A percentile compares a stretch with the other conserved stretches of the same genome.
phyloP scores from a whole-genome alignment of 179 eudicot genomes.

The Corrigiola litoralis region DNA sequence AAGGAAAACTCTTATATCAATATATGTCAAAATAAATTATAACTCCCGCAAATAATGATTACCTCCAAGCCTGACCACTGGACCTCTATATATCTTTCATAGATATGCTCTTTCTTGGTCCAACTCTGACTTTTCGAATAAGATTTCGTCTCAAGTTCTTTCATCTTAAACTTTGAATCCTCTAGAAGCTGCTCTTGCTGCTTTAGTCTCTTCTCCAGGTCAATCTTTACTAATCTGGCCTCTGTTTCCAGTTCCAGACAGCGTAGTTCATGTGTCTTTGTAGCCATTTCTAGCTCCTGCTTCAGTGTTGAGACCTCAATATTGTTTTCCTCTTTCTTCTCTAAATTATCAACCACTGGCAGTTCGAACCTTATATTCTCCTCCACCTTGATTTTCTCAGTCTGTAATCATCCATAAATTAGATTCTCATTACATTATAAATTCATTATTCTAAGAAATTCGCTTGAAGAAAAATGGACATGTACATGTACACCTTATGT shows the following conservation, averaged over 20 bases:
- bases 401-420: slow-evolving; percentile 24
- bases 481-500: not conserved
- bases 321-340: slow-evolving; percentile 43
- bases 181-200: slow-evolving; percentile 36
- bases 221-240: slow-evolving; percentile 34
- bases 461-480: not conserved
- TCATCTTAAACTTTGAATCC: slow-evolving; percentile 33
- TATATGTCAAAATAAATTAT: too few species aligned
- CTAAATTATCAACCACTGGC: slow-evolving; percentile 34
- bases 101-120: slow-evolving; percentile 57
- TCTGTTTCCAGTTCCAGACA: slow-evolving; percentile 42
- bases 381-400: slow-evolving; percentile 47
- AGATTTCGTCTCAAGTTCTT: slow-evolving; percentile 51
- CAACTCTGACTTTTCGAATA: slow-evolving; percentile 41
- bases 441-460: not conserved
- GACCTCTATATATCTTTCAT: slow-evolving; percentile 45
- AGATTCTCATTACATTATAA: not conserved
- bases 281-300: slow-evolving; percentile 49
- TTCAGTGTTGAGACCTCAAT: slow-evolving; percentile 43
- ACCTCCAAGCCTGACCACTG: slow-evolving; percentile 72
- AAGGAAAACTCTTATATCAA: too few species aligned
- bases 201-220: slow-evolving; percentile 48
- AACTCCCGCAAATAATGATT: too few species aligned
- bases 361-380: slow-evolving; percentile 27
- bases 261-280: slow-evolving; percentile 43